phyloP scores from a whole-genome alignment of 352 stramenopile genomes.

The Globisporangium cederbergense region DNA sequence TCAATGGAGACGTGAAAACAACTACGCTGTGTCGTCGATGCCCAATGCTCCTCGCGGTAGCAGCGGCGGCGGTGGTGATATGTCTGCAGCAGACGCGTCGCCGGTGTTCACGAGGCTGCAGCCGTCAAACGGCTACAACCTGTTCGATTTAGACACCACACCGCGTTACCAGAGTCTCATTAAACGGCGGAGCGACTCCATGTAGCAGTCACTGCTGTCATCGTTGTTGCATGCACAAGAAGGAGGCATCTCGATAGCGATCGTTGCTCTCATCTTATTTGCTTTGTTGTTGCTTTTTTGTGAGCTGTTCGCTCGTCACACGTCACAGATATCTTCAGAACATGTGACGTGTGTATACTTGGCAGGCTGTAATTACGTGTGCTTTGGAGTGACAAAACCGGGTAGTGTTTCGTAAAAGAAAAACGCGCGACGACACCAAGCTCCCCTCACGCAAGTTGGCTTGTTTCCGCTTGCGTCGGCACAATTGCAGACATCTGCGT shows the following conservation, averaged over 20 bases:
- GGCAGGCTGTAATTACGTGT: constrained; percentile 4
- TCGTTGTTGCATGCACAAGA: background rate
- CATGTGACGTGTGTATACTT: constrained; percentile 7
- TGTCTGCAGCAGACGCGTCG: constrained; percentile 6
- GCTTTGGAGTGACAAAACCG: background rate
- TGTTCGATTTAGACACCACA: constrained; percentile 21
- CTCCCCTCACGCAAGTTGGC: background rate
- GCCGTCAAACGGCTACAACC: constrained; percentile 21
- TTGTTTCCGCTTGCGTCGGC: background rate
- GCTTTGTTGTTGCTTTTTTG: background rate
- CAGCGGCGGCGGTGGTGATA: background rate
- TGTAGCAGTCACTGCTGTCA: constrained; percentile 28
- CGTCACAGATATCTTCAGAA: constrained; percentile 4
- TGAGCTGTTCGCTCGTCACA: background rate
- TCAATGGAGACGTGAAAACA: constrained; percentile 18
- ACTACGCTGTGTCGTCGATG: constrained; percentile 26
- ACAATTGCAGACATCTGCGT: background rate
- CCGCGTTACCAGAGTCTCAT: constrained; percentile 31
- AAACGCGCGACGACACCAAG: no score
- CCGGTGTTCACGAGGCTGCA: constrained; percentile 27
- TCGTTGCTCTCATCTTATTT: background rate
- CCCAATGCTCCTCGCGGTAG: constrained; percentile 7
- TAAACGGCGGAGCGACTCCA: constrained; percentile 47
- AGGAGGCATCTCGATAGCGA: background rate
- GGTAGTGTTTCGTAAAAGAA: constrained; percentile 3